Evolutionary conservation across 139 green algal species (phyloP), one percentile per base, ranked within the genome.

Genomic region (Chlorella sp.): DNA sequence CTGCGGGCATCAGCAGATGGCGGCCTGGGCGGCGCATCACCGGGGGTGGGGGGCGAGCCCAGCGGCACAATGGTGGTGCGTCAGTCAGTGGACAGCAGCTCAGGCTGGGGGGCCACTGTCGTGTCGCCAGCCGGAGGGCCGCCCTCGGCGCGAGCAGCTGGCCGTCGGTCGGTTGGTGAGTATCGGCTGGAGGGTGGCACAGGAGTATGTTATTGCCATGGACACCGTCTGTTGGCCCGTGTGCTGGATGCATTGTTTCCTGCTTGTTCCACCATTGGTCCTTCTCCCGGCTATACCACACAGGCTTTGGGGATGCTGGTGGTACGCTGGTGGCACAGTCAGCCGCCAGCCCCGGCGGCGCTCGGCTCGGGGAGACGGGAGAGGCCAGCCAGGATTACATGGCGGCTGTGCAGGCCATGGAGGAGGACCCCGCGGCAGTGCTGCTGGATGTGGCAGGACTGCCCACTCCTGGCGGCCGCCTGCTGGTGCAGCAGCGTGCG

Each of bases 11-110:
- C 69, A 6, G n/a, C 41, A 32, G 32, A 81, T 36, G 81, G 69
- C 56, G 51, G 39, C 47, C 15, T 34, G 20, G 74, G 32, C 12
- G 74, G 56, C 56, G 41, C 76, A 18, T 28, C 62, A 9, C 60
- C 39, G 69, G 68, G 47, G 41, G 36, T 51, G 47, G 51, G 39
- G 5, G 60, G 36, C n/a, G 62, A 80, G 28, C 47, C 41, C 32
- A 79, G 83, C 86, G 75, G 86, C 38, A 90, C 86, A 5, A n/a
- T 90, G 51, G 67, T 90, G 26, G 83, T 90, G 76, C 69, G 64
- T 12, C 78, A 78, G 32, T 51, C 71, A 12, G 38, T 68, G 34
- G 62, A 76, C 44, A 67, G 60, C 34, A 34, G 23, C 38, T 30
- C 34, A 0, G 63, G 26, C 1, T 75, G 78, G 78, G 78, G 78